These are phyloP conservation scores for Suhomyces panamericanus DNA, from an alignment of 1,139 yeast genomes.

Conservation along the genomic window DNA sequence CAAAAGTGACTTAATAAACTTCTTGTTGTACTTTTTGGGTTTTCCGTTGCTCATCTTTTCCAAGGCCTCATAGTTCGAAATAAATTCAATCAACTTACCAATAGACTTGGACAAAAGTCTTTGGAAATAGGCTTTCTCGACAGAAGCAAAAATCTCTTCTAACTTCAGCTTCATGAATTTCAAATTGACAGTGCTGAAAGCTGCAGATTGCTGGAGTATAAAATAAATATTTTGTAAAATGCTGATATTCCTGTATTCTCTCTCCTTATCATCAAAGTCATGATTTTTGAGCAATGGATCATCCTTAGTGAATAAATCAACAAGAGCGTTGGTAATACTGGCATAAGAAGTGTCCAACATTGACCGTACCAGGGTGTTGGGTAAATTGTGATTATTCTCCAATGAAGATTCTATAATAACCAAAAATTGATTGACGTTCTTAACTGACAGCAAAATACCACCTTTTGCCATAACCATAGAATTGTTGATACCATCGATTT, in stretches of 20 bases:
- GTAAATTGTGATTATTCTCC: conserved; percentile 22
- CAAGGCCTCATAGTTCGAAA: conserved; percentile 61
- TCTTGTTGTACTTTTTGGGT: conserved; percentile 64
- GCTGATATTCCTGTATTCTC: conserved; percentile 57
- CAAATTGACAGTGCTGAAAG: conserved; percentile 29
- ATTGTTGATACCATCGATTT: conserved; percentile 54
- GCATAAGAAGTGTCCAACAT: conserved; percentile 46
- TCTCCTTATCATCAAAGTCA: conserved; percentile 57
- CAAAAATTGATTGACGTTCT: conserved; percentile 36
- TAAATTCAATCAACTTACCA: conserved; percentile 66
- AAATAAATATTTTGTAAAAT: conserved; percentile 65
- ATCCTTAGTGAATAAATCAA: conserved; percentile 39
- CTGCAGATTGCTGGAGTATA: conserved; percentile 51
- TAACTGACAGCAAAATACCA: conserved; percentile 38
- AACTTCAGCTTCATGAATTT: conserved; percentile 46
- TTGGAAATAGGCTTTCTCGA: conserved; percentile 45
- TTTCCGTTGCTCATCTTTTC: conserved; percentile 47
- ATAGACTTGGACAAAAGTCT: conserved; percentile 46
- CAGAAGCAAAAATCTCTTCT: conserved; percentile 48
- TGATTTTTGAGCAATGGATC: conserved; percentile 48
- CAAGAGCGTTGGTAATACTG: conserved; percentile 35
- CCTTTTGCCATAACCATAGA: conserved; percentile 46
- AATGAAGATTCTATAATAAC: conserved; percentile 37
- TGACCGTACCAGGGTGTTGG: conserved; percentile 28
- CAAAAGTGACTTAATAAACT: conserved; percentile 57